Evolutionary conservation across 2,329 filamentous ascomycete genomes (phyloP).

Genomic region (Passalora sequoiae): DNA sequence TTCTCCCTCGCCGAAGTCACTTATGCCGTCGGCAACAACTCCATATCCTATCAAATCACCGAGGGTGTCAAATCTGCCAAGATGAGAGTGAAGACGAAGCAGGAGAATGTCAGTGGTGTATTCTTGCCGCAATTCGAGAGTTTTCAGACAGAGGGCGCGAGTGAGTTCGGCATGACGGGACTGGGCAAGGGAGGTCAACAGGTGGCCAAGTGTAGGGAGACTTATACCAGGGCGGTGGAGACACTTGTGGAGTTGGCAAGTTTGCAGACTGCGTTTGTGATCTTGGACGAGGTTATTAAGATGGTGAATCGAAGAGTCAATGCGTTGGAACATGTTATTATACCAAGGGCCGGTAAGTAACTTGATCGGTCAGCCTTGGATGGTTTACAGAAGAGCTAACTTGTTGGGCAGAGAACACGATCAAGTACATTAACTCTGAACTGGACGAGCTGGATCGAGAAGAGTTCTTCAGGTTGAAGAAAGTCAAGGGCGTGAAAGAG

Average conservation of each 20-base stretch:
- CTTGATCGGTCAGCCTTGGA: not conserved
- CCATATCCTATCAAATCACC: conserved; percentile 95
- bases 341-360: conserved; percentile 1
- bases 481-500: conserved; percentile 71
- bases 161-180: conserved; percentile 93
- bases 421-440: conserved; percentile 99
- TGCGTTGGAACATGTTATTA: conserved; percentile 42
- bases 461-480: conserved; percentile 96
- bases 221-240: conserved; percentile 91
- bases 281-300: conserved; percentile 97
- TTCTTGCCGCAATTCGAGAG: conserved; percentile 90
- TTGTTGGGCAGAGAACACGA: conserved; percentile 78
- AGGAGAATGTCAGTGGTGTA: conserved; percentile 98
- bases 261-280: conserved; percentile 95
- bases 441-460: conserved; percentile 95
- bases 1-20: conserved; percentile 97
- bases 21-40: conserved; percentile 82
- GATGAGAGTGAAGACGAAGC: conserved; percentile 88
- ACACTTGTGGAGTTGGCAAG: conserved; percentile 92
- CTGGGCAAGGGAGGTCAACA: conserved; percentile 96
- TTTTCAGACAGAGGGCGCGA: conserved; percentile 76
- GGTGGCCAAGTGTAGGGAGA: conserved; percentile 90
- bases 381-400: not conserved
- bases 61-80: conserved; percentile 90
- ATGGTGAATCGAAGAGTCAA: conserved; percentile 98